phyloP scores from a whole-genome alignment of 768 basidiomycete genomes.

The Butyriboletus loyo region DNA sequence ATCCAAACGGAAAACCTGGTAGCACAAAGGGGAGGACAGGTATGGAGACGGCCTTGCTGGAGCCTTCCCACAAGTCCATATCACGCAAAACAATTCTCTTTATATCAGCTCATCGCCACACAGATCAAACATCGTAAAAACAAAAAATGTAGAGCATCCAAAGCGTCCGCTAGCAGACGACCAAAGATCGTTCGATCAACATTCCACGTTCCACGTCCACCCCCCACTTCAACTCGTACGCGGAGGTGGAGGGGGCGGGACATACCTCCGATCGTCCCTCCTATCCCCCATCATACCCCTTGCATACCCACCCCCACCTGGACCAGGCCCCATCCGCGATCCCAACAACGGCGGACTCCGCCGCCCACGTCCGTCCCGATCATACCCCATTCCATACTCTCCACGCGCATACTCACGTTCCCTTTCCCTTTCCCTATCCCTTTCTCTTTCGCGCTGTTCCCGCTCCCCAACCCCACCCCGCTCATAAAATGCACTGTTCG shows the following conservation, averaged over 20 bases:
- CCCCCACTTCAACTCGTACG: constrained; percentile 7
- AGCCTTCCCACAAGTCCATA: too few species aligned
- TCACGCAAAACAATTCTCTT: background rate
- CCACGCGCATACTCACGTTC: constrained; percentile 37
- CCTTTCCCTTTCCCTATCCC: constrained; percentile 13
- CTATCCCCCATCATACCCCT: constrained; percentile 19
- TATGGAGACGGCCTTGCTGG: too few species aligned
- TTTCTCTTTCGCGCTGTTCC: constrained; percentile 14
- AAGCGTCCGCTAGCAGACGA: background rate
- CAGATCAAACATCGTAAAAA: background rate
- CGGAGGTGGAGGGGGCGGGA: constrained; percentile 27
- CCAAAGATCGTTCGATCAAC: background rate
- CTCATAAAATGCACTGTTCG: constrained; percentile 34
- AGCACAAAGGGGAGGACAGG: too few species aligned
- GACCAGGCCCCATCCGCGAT: constrained; percentile 11
- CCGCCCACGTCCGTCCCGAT: constrained; percentile 30
- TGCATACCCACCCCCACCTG: constrained; percentile 16
- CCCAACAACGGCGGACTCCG: constrained; percentile 27
- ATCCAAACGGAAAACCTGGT: too few species aligned
- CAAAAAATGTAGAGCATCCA: background rate
- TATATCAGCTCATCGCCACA: background rate
- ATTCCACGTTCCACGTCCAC: background rate
- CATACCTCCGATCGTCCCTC: constrained; percentile 38
- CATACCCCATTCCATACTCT: constrained; percentile 35
- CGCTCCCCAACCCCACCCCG: constrained; percentile 1